A percentile compares a stretch with the other conserved stretches of the same genome.
Evolutionary conservation across 352 stramenopile species (phyloP).

Genomic region (Thraustotheca clavata): DNA sequence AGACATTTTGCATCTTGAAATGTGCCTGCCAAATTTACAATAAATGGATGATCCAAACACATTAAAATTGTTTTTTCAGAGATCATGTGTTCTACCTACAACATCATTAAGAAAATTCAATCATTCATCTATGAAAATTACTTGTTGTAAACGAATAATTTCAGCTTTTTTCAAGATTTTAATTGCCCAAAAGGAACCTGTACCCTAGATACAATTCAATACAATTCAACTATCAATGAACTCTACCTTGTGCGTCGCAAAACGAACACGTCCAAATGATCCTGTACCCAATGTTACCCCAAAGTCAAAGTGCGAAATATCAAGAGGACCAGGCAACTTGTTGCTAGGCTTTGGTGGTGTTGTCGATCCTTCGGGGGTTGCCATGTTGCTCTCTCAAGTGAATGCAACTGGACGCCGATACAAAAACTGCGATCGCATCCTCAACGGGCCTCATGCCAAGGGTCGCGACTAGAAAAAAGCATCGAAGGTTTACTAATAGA

Average conservation of each 20-base stretch:
- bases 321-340: conserved; percentile 54
- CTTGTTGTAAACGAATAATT: conserved; percentile 93
- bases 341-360: conserved; percentile 22
- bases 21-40: conserved; percentile 91
- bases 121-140: conserved; percentile 19
- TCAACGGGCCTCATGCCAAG: not conserved
- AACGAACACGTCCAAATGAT: conserved; percentile 94
- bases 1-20: conserved; percentile 94
- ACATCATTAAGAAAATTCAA: not conserved
- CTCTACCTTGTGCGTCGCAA: conserved; percentile 90
- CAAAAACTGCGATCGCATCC: not conserved
- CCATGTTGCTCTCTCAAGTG: not conserved
- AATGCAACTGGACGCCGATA: conserved; percentile 2
- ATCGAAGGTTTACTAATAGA: conserved; percentile 5
- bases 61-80: conserved; percentile 95
- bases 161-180: conserved; percentile 98
- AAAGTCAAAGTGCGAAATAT: conserved; percentile 90
- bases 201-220: conserved; percentile 38
- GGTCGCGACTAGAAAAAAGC: conserved; percentile 1
- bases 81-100: conserved; percentile 94
- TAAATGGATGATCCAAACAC: conserved; percentile 92
- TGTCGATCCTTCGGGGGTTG: not conserved
- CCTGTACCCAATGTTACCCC: conserved; percentile 94
- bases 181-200: conserved; percentile 91
- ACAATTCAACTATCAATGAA: not conserved